Base-by-base conservation (phyloP, 805 yeast species). In the Starmerella vitae region DNA sequence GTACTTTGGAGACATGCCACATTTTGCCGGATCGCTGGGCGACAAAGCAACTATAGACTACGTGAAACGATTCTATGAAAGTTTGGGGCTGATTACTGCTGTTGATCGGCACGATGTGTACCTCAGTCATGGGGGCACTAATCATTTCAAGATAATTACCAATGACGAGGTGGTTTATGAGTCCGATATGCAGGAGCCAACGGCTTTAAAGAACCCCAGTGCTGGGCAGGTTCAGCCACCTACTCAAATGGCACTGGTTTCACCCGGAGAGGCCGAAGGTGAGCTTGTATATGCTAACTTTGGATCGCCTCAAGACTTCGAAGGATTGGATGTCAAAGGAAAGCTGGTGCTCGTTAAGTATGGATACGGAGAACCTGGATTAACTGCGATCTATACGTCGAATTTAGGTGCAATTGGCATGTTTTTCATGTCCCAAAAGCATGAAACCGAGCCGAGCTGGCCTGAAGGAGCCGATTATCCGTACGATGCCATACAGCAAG, bases 11-110 rank as follows among this genome's bases (percentile, higher is more conserved):
- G 70, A 80, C 6, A 73, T 84, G 74, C 84, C 94, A 3, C 96
- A 85, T 55, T 59, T 78, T 47, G 74, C 95, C 0, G 97, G 97
- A 3, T 78, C 96, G 2, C 71, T 74, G 13, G 97, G 94, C 15
- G 95, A 84, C 56, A 58, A 74, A 43, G 70, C 88, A 0, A 60
- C 85, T 27, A 76, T 84, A 2, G 65, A 69, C 42, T 84, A 77
- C 54, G 64, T 86, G 13, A 66, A 72, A 43, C 70, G 69, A 19
- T 70, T 71, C 35, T 72, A 80, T 59, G 55, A 59, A 18, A 68
- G 72, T 37, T 72, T 75, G 45, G 80, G 81, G 2, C 44, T 85
- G 17, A 60, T 62, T 21, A 43, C 48, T 10, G 24, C 31, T 13
- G 37, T 34, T 21, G 46, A 47, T 18, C 34, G 44, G 38, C 58